phyloP scores from a whole-genome alignment of 257 asterid genomes.

The Lavandula angustifolia region DNA sequence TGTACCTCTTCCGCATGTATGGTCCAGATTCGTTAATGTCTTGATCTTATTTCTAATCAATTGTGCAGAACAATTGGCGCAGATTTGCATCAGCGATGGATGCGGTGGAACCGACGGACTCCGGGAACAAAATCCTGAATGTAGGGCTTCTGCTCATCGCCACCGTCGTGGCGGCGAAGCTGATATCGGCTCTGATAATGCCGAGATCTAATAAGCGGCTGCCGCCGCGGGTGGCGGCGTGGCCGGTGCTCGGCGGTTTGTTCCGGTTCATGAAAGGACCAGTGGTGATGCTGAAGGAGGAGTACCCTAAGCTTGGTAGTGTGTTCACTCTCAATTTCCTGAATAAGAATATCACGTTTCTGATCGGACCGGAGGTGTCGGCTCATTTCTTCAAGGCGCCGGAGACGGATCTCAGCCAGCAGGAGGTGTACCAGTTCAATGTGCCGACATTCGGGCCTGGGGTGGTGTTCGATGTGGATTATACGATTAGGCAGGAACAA shows the following conservation, averaged over 20 bases:
- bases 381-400: slow-evolving; percentile 89
- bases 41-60: neutral
- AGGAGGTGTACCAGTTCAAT: slow-evolving; percentile 81
- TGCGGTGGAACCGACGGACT: slow-evolving; percentile 33
- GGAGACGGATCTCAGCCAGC: slow-evolving; percentile 85
- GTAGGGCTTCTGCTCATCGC: slow-evolving; percentile 66
- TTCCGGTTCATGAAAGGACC: slow-evolving; percentile 74
- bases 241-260: slow-evolving; percentile 73
- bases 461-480: slow-evolving; percentile 86
- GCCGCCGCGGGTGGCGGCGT: slow-evolving; percentile 65
- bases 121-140: slow-evolving; percentile 44
- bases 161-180: slow-evolving; percentile 63
- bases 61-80: slow-evolving; percentile 19
- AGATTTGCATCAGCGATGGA: slow-evolving; percentile 40
- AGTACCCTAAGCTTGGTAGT: slow-evolving; percentile 78
- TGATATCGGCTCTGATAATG: slow-evolving; percentile 52
- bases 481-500: slow-evolving; percentile 78
- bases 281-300: slow-evolving; percentile 74
- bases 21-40: neutral
- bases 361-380: slow-evolving; percentile 91
- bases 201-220: slow-evolving; percentile 68
- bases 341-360: slow-evolving; percentile 74
- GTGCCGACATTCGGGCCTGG: slow-evolving; percentile 97
- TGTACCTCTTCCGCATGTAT: neutral
- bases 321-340: slow-evolving; percentile 67